Conservation (phyloP, 345 rosid genomes). For the Iberis pinnata region DNA sequence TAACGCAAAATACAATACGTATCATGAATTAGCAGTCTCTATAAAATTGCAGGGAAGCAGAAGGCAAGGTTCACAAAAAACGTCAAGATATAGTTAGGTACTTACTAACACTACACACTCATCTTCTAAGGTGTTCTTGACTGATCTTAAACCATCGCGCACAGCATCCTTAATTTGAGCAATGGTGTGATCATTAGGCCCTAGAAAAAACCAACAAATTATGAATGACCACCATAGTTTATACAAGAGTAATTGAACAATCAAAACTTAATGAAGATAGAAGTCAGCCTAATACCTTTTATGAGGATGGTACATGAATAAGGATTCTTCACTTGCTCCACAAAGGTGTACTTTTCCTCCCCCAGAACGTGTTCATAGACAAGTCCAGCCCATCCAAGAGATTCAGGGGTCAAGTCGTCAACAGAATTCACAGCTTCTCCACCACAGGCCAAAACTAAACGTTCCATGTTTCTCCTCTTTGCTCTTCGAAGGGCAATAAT, state of each 20-base stretch:
- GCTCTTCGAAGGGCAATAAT: constrained; percentile 96
- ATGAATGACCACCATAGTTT: neutral
- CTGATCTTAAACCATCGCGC: constrained; percentile 95
- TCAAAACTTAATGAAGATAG: neutral
- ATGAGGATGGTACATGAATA: constrained; percentile 79
- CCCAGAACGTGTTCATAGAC: constrained; percentile 87
- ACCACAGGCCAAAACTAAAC: constrained; percentile 83
- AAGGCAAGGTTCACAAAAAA: constrained; percentile 6
- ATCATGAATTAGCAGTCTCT: too few relatives aligned
- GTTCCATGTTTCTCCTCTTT: constrained; percentile 93
- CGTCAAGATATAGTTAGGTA: constrained; percentile 4
- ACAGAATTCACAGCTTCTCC: constrained; percentile 91
- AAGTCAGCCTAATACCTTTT: constrained; percentile 48
- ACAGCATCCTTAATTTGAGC: constrained; percentile 96
- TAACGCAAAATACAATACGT: neutral
- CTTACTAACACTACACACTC: constrained; percentile 86
- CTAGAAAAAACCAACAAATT: constrained; percentile 29
- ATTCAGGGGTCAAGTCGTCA: constrained; percentile 67
- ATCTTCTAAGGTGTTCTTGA: constrained; percentile 93
- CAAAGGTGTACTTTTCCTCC: constrained; percentile 86
- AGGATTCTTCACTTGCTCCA: constrained; percentile 84
- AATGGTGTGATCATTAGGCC: constrained; percentile 91
- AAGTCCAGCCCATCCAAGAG: constrained; percentile 94
- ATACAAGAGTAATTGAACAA: neutral
- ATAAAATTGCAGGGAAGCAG: constrained; percentile 4